Evolutionary conservation across 1,284 basidiomycete species (phyloP), one percentile per base, ranked within the genome.

Genomic region (Phlebopus sp.): DNA sequence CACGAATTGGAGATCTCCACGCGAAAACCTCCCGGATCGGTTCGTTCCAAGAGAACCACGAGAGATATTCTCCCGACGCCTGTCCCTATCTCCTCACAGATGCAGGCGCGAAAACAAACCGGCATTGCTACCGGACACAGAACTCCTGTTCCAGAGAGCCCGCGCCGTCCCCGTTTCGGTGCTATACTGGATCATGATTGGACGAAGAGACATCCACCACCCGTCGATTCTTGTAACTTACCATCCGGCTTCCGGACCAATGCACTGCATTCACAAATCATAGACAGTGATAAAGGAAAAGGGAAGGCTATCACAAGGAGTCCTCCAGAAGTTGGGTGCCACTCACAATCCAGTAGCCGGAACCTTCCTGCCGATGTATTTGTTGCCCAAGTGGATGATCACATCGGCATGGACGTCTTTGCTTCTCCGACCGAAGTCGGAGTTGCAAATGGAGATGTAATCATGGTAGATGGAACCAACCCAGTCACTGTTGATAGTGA

Each of bases 1-100:
- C 84, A 86, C 53, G 87, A 90, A 62, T 51, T 83, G 19, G 85
- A 88, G 54, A 75, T 77, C 5, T 71, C 78, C 10, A 57, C 67
- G 25, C 77, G 80, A n/a, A 83, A 74, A 57, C 67, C 72, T 4
- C 67, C 75, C 17, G 59, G 62, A 50, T 71, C 79, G 11, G 62
- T 66, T 14, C 73, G 72, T 14, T 55, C 71, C 21, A 78, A 69
- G 55, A 73, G 66, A 50, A 59, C 61, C 7, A 50, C 50, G 4
- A 69, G 63, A 39, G 74, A 72, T 27, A 56, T 59, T 15, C 68
- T 70, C 23, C 67, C 67, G 5, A 72, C 71, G 2, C 72, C 75
- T 17, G 55, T 74, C 17, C 60, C 64, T 7, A 54, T 69, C 6
- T 66, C 73, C 15, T 62, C 69, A 18, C 73, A 76, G 51, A 73